Percentiles rank a stretch among this genome's conserved stretches.
These are phyloP conservation scores for Raphanus hybrid DNA, from an alignment of 441 rosid species.

Conservation along the genomic window DNA sequence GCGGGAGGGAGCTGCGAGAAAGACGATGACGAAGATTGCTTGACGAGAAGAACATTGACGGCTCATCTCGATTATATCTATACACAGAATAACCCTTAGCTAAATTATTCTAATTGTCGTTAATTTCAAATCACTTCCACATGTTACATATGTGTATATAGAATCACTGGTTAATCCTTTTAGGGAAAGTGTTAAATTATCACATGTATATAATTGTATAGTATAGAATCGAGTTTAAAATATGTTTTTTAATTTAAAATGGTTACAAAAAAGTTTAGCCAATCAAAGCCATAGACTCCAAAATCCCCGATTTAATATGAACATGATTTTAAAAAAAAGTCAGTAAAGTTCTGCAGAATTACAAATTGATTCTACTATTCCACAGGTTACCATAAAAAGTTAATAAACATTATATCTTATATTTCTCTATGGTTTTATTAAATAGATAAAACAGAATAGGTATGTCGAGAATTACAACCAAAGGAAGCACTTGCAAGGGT, in stretches of 20 bases:
- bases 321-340: background rate
- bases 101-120: background rate
- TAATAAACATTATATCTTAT: background rate
- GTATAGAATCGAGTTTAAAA: background rate
- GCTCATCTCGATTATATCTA: conserved; percentile 70
- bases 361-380: background rate
- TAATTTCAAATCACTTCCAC: conserved; percentile 10
- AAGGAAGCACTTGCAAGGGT: conserved; percentile 1
- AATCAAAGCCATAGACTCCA: background rate
- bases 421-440: conserved; percentile 1
- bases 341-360: background rate
- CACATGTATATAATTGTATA: background rate
- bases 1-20: conserved; percentile 54
- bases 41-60: conserved; percentile 59
- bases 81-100: conserved; percentile 49
- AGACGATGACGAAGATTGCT: conserved; percentile 61
- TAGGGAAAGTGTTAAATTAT: background rate
- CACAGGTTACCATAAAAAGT: background rate
- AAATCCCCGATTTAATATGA: background rate
- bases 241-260: background rate
- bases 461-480: background rate
- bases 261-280: background rate
- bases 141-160: conserved; percentile 26
- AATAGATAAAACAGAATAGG: background rate
- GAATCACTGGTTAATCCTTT: conserved; percentile 2